Base-by-base conservation (phyloP, 768 basidiomycete species). In the Daedaleopsis nitida region DNA sequence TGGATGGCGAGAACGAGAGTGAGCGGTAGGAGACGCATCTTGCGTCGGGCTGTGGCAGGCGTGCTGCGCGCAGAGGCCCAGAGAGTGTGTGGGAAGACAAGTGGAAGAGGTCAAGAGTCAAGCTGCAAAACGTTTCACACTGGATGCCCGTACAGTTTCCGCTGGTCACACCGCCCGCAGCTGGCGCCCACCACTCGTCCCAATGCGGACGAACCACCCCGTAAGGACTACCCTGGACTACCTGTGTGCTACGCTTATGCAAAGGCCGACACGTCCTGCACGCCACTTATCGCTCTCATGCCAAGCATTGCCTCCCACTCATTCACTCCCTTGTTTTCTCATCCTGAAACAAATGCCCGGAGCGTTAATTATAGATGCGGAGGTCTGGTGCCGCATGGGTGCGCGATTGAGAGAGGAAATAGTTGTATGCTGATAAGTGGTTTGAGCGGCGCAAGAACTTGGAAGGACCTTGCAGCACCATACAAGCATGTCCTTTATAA, bases 1-100 rank as follows among this genome's bases (percentile, higher is more conserved):
- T 68, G 65, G 16, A 66, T 66, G n/a, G 69, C 69, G 42, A 74
- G 66, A 27, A 77, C 61, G 32, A 75, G 62, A 52, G 68, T 38
- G 52, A 72, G 56, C 38, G 67, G 67, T 32, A 32, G 27, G n/a
- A 68, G 64, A 56, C 62, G 67, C 67, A 68, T 68, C 9, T 17
- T 13, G 57, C 57, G 48, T 53, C 57, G 38, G 16, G 44, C 34
- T 55, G 55, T 55, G 43, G 35, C 54, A 48, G 34, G 44, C 42
- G 62, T 55, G 58, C 62, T 50, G 62, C 57, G 42, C 54, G 37
- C 12, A 48, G 24, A 14, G 12, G 24, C 17, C 13, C 19, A 57
- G 54, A 35, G 58, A 17, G 38, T 52, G 24, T 57, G 37, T 8
- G 37, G 9, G 37, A 38, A 17, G 39, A 42, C 4, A 42, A 10